Base-by-base conservation (phyloP, 108 stramenopile genomes). In the Cylindrotheca closterium region DNA sequence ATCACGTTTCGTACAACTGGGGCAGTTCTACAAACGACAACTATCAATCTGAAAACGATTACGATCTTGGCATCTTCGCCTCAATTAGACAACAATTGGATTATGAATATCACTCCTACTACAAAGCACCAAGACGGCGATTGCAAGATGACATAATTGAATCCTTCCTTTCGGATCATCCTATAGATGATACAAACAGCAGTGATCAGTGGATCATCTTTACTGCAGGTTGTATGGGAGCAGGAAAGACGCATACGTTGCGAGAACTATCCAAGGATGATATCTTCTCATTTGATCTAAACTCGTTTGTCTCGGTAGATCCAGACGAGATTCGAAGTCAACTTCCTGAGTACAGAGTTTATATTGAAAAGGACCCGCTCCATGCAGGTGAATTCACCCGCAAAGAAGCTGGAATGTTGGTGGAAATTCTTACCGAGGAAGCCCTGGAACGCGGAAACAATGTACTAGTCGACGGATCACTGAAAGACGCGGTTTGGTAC, bases 221-320 rank as follows among this genome's bases (percentile, higher is more conserved):
- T 58, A 93, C 89, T 52, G 92, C 92, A 24, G 92, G 92, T 5
- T 86, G 79, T n/a, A 91, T 91, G 88, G 89, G 93, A 27, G 86
- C 87, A 8, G 93, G 93, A 0, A 94, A 94, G 62, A 67, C 77
- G 21, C 77, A 88, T 56, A 87, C 85, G 25, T 10, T 42, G 10
- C 7, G 15, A 7, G 37, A 42, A 42, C 37, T 42, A 42, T 10
- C 37, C 7, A 7, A 42, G 15, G 37, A 42, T 7, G 7, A 7
- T 15, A 7, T 10, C 15, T 15, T 42, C 15, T 42, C 37, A 10
- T 42, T 7, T 7, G 78, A 91, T 32, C 61, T 72, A 37, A 47
- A 69, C 42, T 60, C 79, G 3, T 91, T 85, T 58, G 86, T 88
- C 30, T 22, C 30, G 22, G 80, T 92, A 12, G 91, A 92, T 66